Conservation (phyloP, 2,329 filamentous ascomycete species). For the Ophiostoma fasciatum region DNA sequence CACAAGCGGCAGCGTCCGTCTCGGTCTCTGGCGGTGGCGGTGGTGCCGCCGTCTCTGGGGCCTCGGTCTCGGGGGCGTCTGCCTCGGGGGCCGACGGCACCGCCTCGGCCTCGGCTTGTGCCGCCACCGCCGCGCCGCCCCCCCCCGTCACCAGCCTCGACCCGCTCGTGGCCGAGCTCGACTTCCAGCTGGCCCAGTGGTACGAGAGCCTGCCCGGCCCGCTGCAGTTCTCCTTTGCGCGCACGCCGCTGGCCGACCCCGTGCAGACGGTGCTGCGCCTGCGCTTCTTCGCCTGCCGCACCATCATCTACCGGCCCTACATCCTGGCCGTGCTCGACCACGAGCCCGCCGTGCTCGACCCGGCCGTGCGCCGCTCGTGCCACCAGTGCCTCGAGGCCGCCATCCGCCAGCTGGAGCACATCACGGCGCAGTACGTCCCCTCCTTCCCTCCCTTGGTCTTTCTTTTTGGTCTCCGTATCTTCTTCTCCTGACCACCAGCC, state of each 20-base stretch:
- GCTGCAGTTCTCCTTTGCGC: conserved; percentile 62
- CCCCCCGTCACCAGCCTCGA: no score
- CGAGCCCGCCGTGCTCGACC: conserved; percentile 56
- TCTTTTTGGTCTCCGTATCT: not conserved
- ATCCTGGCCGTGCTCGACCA: conserved; percentile 68
- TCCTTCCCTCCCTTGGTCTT: not conserved
- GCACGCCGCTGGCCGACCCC: conserved; percentile 48
- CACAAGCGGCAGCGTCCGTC: no score
- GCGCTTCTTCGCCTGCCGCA: conserved; percentile 72
- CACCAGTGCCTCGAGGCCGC: conserved; percentile 70
- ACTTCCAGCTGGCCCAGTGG: conserved; percentile 74
- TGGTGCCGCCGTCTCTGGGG: no score
- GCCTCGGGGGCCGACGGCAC: no score
- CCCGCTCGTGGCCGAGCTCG: conserved; percentile 64
- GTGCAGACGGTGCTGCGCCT: conserved; percentile 67
- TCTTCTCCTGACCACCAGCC: no score
- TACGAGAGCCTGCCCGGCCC: conserved; percentile 63
- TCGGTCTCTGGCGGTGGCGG: no score
- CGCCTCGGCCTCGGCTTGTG: no score
- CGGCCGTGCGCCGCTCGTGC: conserved; percentile 60
- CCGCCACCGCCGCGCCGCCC: no score
- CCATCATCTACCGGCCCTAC: conserved; percentile 75
- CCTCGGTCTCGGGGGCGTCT: no score
- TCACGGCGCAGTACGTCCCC: conserved; percentile 53
- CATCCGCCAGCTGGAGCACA: conserved; percentile 64